These are phyloP conservation scores for rapeseed (Brassica napus) DNA, from an alignment of 345 rosid genomes.

Conservation along the genomic window Da-Ae NC_063435.1:21420001-21420500, in stretches of 20 bases:
- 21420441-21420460: background rate
- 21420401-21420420: background rate
- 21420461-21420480: background rate
- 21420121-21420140: background rate
- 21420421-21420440: background rate
- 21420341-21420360: background rate
- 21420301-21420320: background rate
- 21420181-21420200: background rate
- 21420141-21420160: background rate
- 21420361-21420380: background rate
- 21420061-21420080: background rate
- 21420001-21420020: background rate
- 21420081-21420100: constrained; percentile 3
- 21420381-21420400: background rate
- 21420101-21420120: background rate
- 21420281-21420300: background rate
- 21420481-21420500: background rate
- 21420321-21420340: background rate
- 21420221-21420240: background rate
- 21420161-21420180: background rate
- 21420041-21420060: background rate
- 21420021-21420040: constrained; percentile 3
- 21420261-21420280: background rate
- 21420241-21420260: background rate
- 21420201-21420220: background rate